Evolutionary conservation across 768 basidiomycete genomes (phyloP), one percentile per base, ranked within the genome.

Genomic region (Fomitopsis serialis): DNA sequence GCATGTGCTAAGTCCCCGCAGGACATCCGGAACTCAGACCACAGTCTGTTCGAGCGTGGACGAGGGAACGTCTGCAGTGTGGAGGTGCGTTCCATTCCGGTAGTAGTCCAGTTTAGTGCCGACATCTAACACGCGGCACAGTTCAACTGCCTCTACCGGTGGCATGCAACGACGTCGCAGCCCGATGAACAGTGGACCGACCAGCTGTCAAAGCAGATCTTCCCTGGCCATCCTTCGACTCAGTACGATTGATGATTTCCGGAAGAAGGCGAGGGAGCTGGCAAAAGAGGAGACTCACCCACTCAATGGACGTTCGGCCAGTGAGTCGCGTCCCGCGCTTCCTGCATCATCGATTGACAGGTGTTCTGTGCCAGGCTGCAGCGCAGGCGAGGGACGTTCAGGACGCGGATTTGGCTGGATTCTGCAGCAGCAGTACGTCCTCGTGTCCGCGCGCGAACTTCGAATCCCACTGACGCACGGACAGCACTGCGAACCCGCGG

Each of bases 81-180:
- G 27, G 90, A 93, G 76, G 87, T 87, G 56, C 35, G 70, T 63
- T 21, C 7, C n/a, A 42, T 37, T 48, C 10, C 9, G 25, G 23
- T 45, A 3, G 23, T 9, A 3, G 6, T n/a, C 22, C 23, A 48
- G 13, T 37, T 34, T 32, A 48, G 13, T 47, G 23, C n/a, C n/a
- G n/a, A 32, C 11, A 32, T 5, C 29, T 11, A 32, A 32, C 29
- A 11, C 36, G 37, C 49, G 6, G 24, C 27, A 27, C 36, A 89
- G 85, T 92, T 92, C 73, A 92, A 92, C 61, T 87, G 86, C 60
- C 70, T 92, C 52, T 92, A 92, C 67, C 80, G 87, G 76, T 81
- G 91, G 91, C 91, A 93, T 44, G 85, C 91, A 1, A 91, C 90
- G 0, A 89, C 86, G 0, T 89, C 86, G 42, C 60, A 63, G 15